phyloP scores from a whole-genome alignment of 108 stramenopile genomes.

The Cyclotella cryptica region DNA sequence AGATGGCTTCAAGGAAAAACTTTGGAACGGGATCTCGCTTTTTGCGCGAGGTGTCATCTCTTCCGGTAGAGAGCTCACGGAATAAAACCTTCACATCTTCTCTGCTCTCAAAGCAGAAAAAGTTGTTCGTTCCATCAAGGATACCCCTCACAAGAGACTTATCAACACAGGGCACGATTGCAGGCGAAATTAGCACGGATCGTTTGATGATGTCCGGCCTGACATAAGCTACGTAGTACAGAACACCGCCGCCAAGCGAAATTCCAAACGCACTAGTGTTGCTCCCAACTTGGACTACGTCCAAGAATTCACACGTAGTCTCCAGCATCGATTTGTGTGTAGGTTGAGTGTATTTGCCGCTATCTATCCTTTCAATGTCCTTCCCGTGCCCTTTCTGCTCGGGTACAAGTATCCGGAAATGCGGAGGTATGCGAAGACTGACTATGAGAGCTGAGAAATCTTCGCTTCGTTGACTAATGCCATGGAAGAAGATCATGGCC shows the following conservation, averaged over 20 bases:
- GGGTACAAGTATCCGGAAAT: constrained; percentile 18
- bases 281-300: constrained; percentile 11
- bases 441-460: neutral
- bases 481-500: constrained; percentile 5
- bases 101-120: constrained; percentile 26
- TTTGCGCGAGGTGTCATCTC: constrained; percentile 2
- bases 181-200: constrained; percentile 25
- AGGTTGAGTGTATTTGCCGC: constrained; percentile 13
- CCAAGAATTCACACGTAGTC: constrained; percentile 22
- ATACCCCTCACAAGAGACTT: constrained; percentile 9
- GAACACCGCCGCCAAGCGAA: constrained; percentile 22
- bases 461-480: neutral
- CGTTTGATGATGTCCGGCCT: constrained; percentile 29
- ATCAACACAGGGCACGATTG: constrained; percentile 23
- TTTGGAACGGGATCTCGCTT: constrained; percentile 22
- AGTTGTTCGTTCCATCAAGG: constrained; percentile 15
- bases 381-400: constrained; percentile 27
- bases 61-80: constrained; percentile 22
- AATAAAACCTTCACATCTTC: constrained; percentile 19
- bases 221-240: constrained; percentile 15
- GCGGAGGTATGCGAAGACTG: constrained; percentile 8
- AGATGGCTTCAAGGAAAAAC: constrained; percentile 13
- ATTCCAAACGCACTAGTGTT: constrained; percentile 22
- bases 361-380: constrained; percentile 7
- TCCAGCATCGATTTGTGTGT: constrained; percentile 25